Evolutionary conservation across 768 basidiomycete species (phyloP), one percentile per base, ranked within the genome.

Genomic region (Termitomyces sp.): DNA sequence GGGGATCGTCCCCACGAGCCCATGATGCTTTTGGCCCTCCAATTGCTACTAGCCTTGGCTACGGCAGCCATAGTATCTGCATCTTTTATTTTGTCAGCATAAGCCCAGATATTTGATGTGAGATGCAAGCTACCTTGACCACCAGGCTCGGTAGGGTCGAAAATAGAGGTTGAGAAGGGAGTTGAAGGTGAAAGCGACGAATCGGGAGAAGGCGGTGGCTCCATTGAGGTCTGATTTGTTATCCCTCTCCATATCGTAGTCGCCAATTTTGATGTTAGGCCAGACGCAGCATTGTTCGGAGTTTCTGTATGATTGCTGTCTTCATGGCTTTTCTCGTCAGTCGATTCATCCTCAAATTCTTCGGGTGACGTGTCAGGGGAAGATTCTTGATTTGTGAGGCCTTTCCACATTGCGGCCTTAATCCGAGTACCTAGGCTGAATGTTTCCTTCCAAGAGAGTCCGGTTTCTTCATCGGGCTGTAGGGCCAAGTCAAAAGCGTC

Each of bases 241-340:
- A 90, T 83, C 3, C 88, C 89, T 65, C 79, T 78, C 88, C 88
- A 90, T 21, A 89, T 78, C n/a, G 80, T 82, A 55, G 72, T 81
- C 9, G 86, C 81, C 14, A 88, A 65, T 34, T 80, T 76, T 41
- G 82, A 75, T 6, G 80, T 78, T 51, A 85, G 58, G 12, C 78
- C 75, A 21, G 63, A 28, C 35, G 49, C 49, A 5, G 54, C 61
- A 51, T 58, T 61, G 52, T 66, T 50, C 23, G 68, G 70, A 0
- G 71, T 75, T 65, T 81, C 78, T 5, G 79, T 79, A 52, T 78
- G 74, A 54, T 77, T 74, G 17, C 77, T 74, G 7, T 78, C 76
- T 19, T 74, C 76, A 46, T 28, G 28, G 14, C 64, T 58, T 28
- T 59, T 58, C 25, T 71, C 68, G 11, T 57, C 52, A 2, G 43